These are phyloP conservation scores for Penicillium sp. DNA, from an alignment of 2,329 filamentous ascomycete species.

Conservation along the genomic window DNA sequence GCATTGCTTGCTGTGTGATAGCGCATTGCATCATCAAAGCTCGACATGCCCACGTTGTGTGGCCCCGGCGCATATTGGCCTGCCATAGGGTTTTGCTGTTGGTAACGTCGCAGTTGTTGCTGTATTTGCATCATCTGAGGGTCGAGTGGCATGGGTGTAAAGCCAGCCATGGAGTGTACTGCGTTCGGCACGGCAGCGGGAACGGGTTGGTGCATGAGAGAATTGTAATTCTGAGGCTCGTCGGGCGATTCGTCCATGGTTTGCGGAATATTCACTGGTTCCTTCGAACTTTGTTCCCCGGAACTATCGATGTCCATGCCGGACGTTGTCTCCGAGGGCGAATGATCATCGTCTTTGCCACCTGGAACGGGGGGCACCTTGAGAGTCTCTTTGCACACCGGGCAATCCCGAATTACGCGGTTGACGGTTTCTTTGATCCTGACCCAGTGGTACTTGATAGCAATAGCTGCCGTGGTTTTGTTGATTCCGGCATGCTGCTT, in stretches of 20 bases:
- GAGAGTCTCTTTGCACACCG: slow-evolving; percentile 77
- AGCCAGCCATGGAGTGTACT: slow-evolving; percentile 41
- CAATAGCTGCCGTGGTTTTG: slow-evolving; percentile 92
- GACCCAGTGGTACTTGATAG: slow-evolving; percentile 94
- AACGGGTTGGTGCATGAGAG: slow-evolving; percentile 31
- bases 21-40: slow-evolving; percentile 40
- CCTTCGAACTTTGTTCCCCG: slow-evolving; percentile 17
- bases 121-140: slow-evolving; percentile 58
- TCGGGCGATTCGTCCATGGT: slow-evolving; percentile 26
- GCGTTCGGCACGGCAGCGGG: slow-evolving; percentile 34
- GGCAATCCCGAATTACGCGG: slow-evolving; percentile 87
- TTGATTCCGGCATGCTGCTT: slow-evolving; percentile 88
- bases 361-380: slow-evolving; percentile 50
- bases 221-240: slow-evolving; percentile 28
- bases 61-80: slow-evolving; percentile 34
- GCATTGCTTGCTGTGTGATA: slow-evolving; percentile 37
- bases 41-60: slow-evolving; percentile 32
- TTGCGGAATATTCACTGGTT: slow-evolving; percentile 16
- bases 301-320: slow-evolving; percentile 15
- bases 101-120: slow-evolving; percentile 42
- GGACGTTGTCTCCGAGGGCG: slow-evolving; percentile 15
- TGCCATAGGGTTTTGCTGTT: slow-evolving; percentile 36
- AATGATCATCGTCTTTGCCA: slow-evolving; percentile 28
- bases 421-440: slow-evolving; percentile 97
- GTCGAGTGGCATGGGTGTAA: slow-evolving; percentile 55